These are phyloP conservation scores for Lentinula lateritia DNA, from an alignment of 768 basidiomycete genomes.

Conservation along the genomic window DNA sequence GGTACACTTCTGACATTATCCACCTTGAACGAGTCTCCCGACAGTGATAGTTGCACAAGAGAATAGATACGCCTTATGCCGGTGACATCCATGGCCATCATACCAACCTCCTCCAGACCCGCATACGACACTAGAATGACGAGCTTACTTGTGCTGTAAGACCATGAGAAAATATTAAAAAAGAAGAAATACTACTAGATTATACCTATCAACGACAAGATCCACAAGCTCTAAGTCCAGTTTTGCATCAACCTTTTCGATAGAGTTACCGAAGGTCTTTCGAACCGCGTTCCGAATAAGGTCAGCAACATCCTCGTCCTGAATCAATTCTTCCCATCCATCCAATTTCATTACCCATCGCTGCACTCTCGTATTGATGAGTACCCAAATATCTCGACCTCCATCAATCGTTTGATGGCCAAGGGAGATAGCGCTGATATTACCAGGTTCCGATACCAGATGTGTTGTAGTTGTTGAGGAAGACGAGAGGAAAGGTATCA, in stretches of 20 bases:
- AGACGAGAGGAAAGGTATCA: slow-evolving; percentile 39
- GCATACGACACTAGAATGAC: slow-evolving; percentile 67
- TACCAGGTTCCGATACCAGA: slow-evolving; percentile 43
- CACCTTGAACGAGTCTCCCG: slow-evolving; percentile 37
- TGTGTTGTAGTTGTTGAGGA: slow-evolving; percentile 28
- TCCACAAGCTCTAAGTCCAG: slow-evolving; percentile 75
- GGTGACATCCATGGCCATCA: slow-evolving; percentile 30
- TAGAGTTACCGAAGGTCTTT: slow-evolving; percentile 29
- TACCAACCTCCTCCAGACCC: slow-evolving; percentile 41
- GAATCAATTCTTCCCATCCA: slow-evolving; percentile 62
- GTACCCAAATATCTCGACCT: slow-evolving; percentile 58
- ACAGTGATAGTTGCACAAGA: slow-evolving; percentile 43
- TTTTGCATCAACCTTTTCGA: slow-evolving; percentile 35
- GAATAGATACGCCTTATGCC: slow-evolving; percentile 62
- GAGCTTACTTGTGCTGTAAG: slow-evolving; percentile 44
- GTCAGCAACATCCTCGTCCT: slow-evolving; percentile 51
- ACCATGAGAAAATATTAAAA: slow-evolving; percentile 6
- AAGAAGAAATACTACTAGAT: neutral
- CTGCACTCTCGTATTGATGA: slow-evolving; percentile 64
- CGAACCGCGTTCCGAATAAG: slow-evolving; percentile 44
- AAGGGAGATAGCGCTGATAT: slow-evolving; percentile 60
- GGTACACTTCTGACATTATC: slow-evolving; percentile 55
- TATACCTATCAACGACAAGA: slow-evolving; percentile 55
- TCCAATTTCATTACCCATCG: slow-evolving; percentile 64
- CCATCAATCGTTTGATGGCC: slow-evolving; percentile 35